Evolutionary conservation across 345 rosid genomes (phyloP), one percentile per base, ranked within the genome.

Genomic region (Lagerstroemia speciosa): DNA sequence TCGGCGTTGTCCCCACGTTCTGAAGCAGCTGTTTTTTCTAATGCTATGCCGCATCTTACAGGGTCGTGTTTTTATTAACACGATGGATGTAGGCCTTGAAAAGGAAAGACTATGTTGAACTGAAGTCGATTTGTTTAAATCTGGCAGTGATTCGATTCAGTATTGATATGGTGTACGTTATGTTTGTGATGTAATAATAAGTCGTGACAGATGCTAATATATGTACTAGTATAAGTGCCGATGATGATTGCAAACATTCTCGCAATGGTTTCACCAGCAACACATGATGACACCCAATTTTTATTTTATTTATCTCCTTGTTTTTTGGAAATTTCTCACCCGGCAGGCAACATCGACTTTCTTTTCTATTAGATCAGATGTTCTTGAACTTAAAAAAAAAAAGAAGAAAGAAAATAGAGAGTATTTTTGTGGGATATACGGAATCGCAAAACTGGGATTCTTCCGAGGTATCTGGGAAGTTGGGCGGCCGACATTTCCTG

Each of bases 1-100:
- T 69, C 69, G 78, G 80, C 48, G 72, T 79, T 64, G 83, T 78
- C 26, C 85, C 85, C 14, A 62, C 82, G 7, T 82, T 78, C 57
- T 76, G 67, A 65, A 41, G 14, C 45, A 5, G 55, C 55, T 19
- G 24, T 3, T 19, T 3, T 48, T 48, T 17, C 1, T 41, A 11
- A 48, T 30, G 34, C 62, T 29, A 27, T 27, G 62, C 16, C 2
- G 33, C 17, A 58, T 27, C 33, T 26, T 9, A 58, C 29, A 10
- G 12, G 22, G 8, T 5, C 8, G 27, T 6, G n/a, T n/a, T 8
- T 3, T 3, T 8, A 36, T 36, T 53, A 53, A 53, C 29, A n/a
- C 61, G 30, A 24, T 24, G 61, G 61, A 53, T 53, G 11, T 53
- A 36, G 38, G 29, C 10, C 61, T 6, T 8, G 22, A 53, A 53